phyloP scores from a whole-genome alignment of 139 green algal species.

The Dunaliella primolecta region DNA sequence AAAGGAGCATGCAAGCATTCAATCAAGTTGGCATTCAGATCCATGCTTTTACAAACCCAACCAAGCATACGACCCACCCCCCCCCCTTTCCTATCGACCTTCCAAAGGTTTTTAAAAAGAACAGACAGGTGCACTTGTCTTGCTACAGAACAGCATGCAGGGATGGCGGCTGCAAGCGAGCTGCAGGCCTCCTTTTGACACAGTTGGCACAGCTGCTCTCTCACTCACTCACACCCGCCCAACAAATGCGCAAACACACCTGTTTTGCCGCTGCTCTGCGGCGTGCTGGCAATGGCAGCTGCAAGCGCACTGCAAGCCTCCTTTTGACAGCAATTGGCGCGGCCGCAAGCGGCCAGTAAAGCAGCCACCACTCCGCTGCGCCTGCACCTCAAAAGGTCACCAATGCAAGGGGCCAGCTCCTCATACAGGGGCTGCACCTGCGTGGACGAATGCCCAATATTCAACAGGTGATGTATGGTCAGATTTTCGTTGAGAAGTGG shows the following conservation, averaged over 20 bases:
- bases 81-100: too few species aligned
- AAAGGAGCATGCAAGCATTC: too few species aligned
- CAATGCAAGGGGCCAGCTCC: slow-evolving; percentile 45
- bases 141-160: neutral
- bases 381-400: slow-evolving; percentile 54
- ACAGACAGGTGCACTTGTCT: too few species aligned
- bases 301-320: slow-evolving; percentile 46
- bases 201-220: slow-evolving; percentile 34
- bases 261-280: neutral
- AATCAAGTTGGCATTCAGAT: too few species aligned
- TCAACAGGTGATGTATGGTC: neutral
- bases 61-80: too few species aligned
- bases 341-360: slow-evolving; percentile 53
- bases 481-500: too few species aligned
- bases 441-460: too few species aligned
- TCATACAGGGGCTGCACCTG: slow-evolving; percentile 56
- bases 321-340: slow-evolving; percentile 37
- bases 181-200: slow-evolving; percentile 45
- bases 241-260: neutral
- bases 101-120: too few species aligned
- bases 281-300: neutral
- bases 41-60: too few species aligned
- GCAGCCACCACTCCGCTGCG: slow-evolving; percentile 68
- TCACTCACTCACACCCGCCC: too few species aligned
- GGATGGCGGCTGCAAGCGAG: slow-evolving; percentile 26